A percentile compares a stretch with the other conserved stretches of the same genome.
These are phyloP conservation scores for Solanum chacoense DNA, from an alignment of 305 asterid genomes.

Conservation along the genomic window DNA sequence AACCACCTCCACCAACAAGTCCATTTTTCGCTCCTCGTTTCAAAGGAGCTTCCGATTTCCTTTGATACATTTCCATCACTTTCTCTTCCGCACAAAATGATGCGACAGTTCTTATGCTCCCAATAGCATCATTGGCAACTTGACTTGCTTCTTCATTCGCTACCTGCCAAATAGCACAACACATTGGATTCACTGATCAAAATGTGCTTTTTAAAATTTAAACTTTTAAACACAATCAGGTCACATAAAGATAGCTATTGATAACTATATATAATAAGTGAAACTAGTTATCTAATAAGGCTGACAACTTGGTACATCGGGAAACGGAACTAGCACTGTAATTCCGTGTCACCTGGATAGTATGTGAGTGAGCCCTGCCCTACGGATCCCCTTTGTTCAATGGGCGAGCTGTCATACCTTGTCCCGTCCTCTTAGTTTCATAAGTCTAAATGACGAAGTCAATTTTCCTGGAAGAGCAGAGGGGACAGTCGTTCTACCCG, in stretches of 20 bases:
- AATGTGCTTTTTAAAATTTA: not conserved
- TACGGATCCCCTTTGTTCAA: not conserved
- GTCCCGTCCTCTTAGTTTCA: not conserved
- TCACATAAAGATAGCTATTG: not conserved
- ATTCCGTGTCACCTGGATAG: not conserved
- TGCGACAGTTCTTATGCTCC: slow-evolving; percentile 45
- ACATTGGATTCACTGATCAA: not conserved
- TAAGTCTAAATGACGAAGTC: not conserved
- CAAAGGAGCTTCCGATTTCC: slow-evolving; percentile 22
- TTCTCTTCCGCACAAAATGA: slow-evolving; percentile 46
- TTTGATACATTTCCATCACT: slow-evolving; percentile 38
- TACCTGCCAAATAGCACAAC: slow-evolving; percentile 11
- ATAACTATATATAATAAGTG: not conserved
- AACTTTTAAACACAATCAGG: not conserved
- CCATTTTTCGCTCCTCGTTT: slow-evolving; percentile 26
- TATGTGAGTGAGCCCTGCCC: not conserved
- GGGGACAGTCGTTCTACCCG: not conserved
- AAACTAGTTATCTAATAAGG: not conserved
- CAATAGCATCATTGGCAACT: slow-evolving; percentile 49
- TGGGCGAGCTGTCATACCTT: not conserved
- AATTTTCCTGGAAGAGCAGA: not conserved
- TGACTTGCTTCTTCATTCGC: slow-evolving; percentile 44
- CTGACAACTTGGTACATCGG: not conserved
- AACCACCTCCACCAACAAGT: slow-evolving; percentile 29
- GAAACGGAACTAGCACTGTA: not conserved